Base-by-base conservation (phyloP, 1,284 basidiomycete species). In the Cutaneotrichosporon sp. region DNA sequence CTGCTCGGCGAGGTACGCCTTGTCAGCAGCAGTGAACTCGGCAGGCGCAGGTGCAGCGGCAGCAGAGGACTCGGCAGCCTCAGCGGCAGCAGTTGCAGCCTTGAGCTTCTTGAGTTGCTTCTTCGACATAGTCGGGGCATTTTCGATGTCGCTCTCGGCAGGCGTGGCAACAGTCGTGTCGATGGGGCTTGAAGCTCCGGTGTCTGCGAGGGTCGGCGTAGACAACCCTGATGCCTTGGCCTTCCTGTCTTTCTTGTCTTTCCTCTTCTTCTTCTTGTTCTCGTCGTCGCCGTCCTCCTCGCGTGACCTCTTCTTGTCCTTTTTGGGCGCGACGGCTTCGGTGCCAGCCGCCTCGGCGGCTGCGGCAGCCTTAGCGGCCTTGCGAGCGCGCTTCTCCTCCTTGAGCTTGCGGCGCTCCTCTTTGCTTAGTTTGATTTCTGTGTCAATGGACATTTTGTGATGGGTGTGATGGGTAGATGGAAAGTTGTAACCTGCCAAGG, bases 1-100 rank as follows among this genome's bases (percentile, higher is more conserved):
- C 72, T 94, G 83, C 59, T 83, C 82, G 35, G 75, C 66, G 31
- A 93, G 79, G 77, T 85, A 96, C 1, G 80, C 79, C 27, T 79
- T 77, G 32, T 82, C 77, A 26, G 85, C 78, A 31, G 74, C 45
- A 24, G 69, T 64, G 58, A 75, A 68, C 33, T 61, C 60, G 12
- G 62, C 39, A 7, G 67, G 52, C 17, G 61, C 54, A 10, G 60
- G 37, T 20, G 55, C 53, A 32, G 58, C 32, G 46, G 51, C 49
- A 45, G 57, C 51, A 25, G 62, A 46, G 35, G 75, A 66, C 27
- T 65, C 63, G 29, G 64, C 61, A 27, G 62, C 45, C 37, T 55
- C 59, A 11, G 63, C 46, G 5, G 60, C 53, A 7, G 49, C 47
- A 24, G 63, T 56, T 33, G 63, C 60, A 32, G 60, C 63, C 47